Conservation (phyloP, 2,329 filamentous ascomycete species). For the Aspergillus niger region DNA sequence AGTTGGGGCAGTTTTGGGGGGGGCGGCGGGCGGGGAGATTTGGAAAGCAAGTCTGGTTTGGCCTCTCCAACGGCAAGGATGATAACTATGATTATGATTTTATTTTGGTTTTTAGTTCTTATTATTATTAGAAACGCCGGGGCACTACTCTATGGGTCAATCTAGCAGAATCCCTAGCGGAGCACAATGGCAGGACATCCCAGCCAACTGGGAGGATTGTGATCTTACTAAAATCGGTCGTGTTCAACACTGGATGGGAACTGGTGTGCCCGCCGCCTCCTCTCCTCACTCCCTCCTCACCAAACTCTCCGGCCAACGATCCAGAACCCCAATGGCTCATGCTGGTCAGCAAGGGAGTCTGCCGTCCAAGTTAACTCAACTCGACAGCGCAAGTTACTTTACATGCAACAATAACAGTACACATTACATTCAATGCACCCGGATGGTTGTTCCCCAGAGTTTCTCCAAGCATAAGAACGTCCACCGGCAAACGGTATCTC, state of each 20-base stretch:
- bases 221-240: not conserved
- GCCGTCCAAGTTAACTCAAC: not conserved
- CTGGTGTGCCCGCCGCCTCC: no score
- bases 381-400: no score
- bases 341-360: not conserved
- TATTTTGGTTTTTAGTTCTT: no score
- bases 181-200: not conserved
- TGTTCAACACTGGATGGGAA: not conserved
- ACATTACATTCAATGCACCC: not conserved
- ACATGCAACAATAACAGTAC: not conserved
- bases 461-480: not conserved
- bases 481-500: not conserved
- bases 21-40: not conserved
- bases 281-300: not conserved
- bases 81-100: not conserved
- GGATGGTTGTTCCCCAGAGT: not conserved
- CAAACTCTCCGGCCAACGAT: not conserved
- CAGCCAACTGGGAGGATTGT: not conserved
- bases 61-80: not conserved
- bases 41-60: not conserved
- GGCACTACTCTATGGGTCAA: not conserved
- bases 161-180: not conserved
- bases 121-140: constrained; percentile 3
- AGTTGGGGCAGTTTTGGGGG: not conserved
- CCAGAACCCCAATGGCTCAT: not conserved